Base-by-base conservation (phyloP, 176 grass and related monocot genomes). In the Rhipidocladum racemiflorum region DNA sequence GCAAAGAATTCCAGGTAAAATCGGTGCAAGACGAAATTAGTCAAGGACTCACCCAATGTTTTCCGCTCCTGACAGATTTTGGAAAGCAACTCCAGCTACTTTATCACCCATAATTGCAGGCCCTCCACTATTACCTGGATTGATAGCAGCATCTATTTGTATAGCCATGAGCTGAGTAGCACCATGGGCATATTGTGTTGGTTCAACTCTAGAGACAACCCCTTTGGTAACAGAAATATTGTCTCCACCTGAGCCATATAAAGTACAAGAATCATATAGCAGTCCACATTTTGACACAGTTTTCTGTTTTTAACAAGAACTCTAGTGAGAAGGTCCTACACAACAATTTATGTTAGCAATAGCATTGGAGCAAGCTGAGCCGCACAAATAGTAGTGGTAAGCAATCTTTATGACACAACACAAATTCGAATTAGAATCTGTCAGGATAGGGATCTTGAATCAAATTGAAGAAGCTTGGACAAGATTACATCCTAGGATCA, bases 221-320 rank as follows among this genome's bases (percentile, higher is more conserved):
- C 95, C 95, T 86, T 98, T 98, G 68, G 92, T 98, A n/a, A 98
- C 95, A 68, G 95, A 98, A 79, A 98, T 98, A 63, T 98, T 98
- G 68, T 98, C 95, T 64, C 95, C 95, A 85, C 92, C 95, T 97
- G 85, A 40, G 38, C 61, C 72, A 85, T 23, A 28, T 10, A 66
- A 87, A 67, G 29, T 55, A 60, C 11, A 68, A 6, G 73, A 38
- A 38, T 59, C 6, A 79, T 72, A 82, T 62, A 77, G 21, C 0
- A 40, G 65, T 69, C 48, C 46, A 53, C 48, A 84, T 81, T 54
- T 56, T 61, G 27, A 35, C 25, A 71, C 6, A 0, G 4, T 64
- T 24, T 70, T 32, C 53, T 51, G 77, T 80, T 84, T 85, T 45
- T 28, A 61, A 51, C 56, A 80, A 14, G 18, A 63, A 74, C 46